Base-by-base conservation (phyloP, 345 rosid genomes). In the Eutrema japonicum region DNA sequence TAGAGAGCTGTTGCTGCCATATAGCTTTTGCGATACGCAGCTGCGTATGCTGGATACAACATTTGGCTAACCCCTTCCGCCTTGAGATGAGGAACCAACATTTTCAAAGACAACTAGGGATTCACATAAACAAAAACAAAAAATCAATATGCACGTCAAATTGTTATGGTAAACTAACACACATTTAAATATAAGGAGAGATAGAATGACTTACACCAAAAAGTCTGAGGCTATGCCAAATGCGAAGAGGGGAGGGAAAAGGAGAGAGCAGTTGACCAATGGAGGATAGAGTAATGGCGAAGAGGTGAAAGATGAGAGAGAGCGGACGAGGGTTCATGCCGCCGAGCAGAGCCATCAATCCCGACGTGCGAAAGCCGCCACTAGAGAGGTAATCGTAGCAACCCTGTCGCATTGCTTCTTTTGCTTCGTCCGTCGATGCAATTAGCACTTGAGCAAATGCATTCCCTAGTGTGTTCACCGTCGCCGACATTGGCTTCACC, bases 21-120 rank as follows among this genome's bases (percentile, higher is more conserved):
- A 33, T 76, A 76, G 47, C 41, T 47, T 38, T 70, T 70, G 46
- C 67, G 75, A 64, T 76, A 76, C 2, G 75, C 61, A 14, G 54
- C 66, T 55, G 80, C 78, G 22, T 37, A 12, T n/a, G 58, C 29
- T 4, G 88, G 84, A 71, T 62, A 82, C 50, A 84, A 80, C 88
- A 80, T 84, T 60, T 76, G 83, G 63, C 69, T 64, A 65, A 84
- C 62, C 13, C 88, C 88, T 70, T 82, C 88, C 3, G 78, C 77
- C 64, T 78, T 80, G 43, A 84, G 74, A 62, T 80, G 70, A 3
- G 84, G 84, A 65, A 68, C 49, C 73, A 84, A 64, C 66, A 84
- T 84, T 55, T 81, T 37, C 38, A 78, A 53, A 53, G 83, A 54
- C 45, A 76, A 30, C 88, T 84, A 78, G 18, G 29, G 4, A 41